Conservation (phyloP, 768 basidiomycete species). For the Suillus weaverae region DNA sequence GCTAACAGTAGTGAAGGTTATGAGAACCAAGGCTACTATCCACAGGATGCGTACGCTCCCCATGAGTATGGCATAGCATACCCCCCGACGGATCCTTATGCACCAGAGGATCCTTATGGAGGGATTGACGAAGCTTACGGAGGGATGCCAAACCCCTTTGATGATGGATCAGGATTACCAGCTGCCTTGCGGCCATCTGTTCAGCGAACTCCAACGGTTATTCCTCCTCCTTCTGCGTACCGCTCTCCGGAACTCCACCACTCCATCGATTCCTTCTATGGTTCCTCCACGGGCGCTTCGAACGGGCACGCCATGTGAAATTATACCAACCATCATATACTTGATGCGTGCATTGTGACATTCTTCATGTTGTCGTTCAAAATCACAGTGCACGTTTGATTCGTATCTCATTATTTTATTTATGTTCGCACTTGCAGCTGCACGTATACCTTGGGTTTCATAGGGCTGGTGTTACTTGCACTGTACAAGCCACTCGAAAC, state of each 20-base stretch:
- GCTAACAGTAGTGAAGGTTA: slow-evolving; percentile 10
- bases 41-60: slow-evolving; percentile 26
- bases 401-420: background rate
- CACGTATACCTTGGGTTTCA: slow-evolving; percentile 1
- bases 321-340: background rate
- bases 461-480: slow-evolving; percentile 1
- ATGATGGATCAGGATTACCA: slow-evolving; percentile 13
- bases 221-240: slow-evolving; percentile 8
- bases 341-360: slow-evolving; percentile 1
- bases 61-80: slow-evolving; percentile 26
- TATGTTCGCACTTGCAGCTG: background rate
- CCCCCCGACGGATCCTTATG: slow-evolving; percentile 28
- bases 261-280: slow-evolving; percentile 33
- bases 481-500: background rate
- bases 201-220: background rate
- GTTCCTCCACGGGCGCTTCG: background rate
- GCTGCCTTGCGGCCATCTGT: slow-evolving; percentile 18
- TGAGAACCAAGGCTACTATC: slow-evolving; percentile 16
- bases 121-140: slow-evolving; percentile 4
- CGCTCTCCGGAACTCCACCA: slow-evolving; percentile 14
- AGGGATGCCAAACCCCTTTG: slow-evolving; percentile 21
- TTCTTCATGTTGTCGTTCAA: background rate
- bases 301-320: background rate
- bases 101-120: slow-evolving; percentile 19
- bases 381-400: slow-evolving; percentile 2